Base-by-base conservation (phyloP, 495 filamentous ascomycete genomes). In the Xylaria palmicola region DNA sequence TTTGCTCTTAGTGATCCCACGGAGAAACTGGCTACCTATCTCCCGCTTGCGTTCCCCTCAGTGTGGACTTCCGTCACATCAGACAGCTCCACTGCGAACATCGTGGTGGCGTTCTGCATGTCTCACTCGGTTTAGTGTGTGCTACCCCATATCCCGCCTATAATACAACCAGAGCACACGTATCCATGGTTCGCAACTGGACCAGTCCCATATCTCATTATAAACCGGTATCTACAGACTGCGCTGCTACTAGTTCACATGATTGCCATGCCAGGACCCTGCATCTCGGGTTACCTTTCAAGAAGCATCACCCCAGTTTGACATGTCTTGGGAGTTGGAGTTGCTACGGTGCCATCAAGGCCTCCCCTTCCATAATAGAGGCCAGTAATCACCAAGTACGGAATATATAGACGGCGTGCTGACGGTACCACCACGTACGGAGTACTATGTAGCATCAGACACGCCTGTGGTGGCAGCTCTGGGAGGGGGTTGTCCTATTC, bases 51-150 rank as follows among this genome's bases (percentile, higher is more conserved):
- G n/a, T n/a, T n/a, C n/a, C n/a, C n/a, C n/a, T n/a, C n/a, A n/a
- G n/a, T n/a, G n/a, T n/a, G n/a, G n/a, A n/a, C n/a, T n/a, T 37
- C 9, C 7, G 58, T 60, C 48, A 53, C 58, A 60, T 40, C 40
- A 30, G 55, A 63, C 50, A 59, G 59, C 63, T 53, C 63, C 66
- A 66, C 67, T 53, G n/a, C n/a, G n/a, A n/a, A 45, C 63, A 66
- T 58, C 59, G 63, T 68, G 55, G 62, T 51, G 62, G 66, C 62
- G 34, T 37, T 62, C 63, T 68, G 68, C 61, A 71, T 71, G 68
- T 71, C 68, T 71, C 62, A 71, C 66, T 65, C 32, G 64, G 45
- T 59, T 58, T 49, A 40, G 40, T 29, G n/a, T n/a, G n/a, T n/a
- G n/a, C n/a, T n/a, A n/a, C n/a, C n/a, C n/a, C n/a, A n/a, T n/a